These are phyloP conservation scores for Fragilariopsis cylindrus DNA, from an alignment of 108 stramenopile species.

Conservation along the genomic window DNA sequence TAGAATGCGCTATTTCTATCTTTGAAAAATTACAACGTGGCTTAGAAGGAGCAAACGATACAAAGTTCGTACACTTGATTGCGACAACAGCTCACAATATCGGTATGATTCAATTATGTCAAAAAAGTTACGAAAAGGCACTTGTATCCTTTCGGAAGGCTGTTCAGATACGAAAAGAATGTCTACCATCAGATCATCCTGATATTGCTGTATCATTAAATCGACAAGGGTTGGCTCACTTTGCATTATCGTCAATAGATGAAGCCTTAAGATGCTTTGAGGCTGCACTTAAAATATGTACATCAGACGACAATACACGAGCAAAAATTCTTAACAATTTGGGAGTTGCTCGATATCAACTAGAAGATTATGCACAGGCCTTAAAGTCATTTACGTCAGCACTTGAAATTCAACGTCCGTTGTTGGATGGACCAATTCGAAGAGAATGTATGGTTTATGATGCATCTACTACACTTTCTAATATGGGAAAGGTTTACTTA, in stretches of 20 bases:
- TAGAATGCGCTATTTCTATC: constrained; percentile 39
- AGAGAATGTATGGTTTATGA: constrained; percentile 53
- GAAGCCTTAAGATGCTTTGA: constrained; percentile 34
- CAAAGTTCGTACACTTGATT: constrained; percentile 25
- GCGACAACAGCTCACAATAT: constrained; percentile 57
- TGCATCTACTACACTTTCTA: constrained; percentile 48
- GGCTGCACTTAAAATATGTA: constrained; percentile 27
- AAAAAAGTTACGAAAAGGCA: constrained; percentile 38
- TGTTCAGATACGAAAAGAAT: constrained; percentile 25
- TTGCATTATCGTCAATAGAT: constrained; percentile 39
- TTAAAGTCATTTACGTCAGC: constrained; percentile 42
- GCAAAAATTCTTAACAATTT: constrained; percentile 61
- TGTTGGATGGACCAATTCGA: constrained; percentile 45
- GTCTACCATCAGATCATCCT: constrained; percentile 39
- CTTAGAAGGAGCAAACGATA: constrained; percentile 16
- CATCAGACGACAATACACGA: constrained; percentile 24
- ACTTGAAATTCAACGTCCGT: constrained; percentile 51
- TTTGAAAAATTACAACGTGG: constrained; percentile 49
- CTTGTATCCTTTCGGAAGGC: constrained; percentile 41
- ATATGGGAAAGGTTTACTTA: constrained; percentile 58
- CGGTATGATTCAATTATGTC: constrained; percentile 44
- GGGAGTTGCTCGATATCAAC: constrained; percentile 50
- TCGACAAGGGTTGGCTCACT: constrained; percentile 35
- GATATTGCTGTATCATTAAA: constrained; percentile 45
- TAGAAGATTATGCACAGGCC: constrained; percentile 32